Conservation (phyloP, 768 basidiomycete genomes). For the Tephrocybe sp. region DNA sequence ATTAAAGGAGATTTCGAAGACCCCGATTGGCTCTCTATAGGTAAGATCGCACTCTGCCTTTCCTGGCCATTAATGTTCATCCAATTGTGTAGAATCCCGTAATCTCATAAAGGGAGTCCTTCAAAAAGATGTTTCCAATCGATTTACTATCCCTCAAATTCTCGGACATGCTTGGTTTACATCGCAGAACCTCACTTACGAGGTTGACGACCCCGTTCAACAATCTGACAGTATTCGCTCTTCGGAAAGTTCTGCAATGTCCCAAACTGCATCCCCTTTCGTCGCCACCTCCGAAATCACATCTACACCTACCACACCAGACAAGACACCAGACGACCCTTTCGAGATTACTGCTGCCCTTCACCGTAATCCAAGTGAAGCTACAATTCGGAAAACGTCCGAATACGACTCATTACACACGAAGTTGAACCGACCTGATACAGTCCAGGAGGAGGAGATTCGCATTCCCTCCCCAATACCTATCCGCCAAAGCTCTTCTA, state of each 20-base stretch:
- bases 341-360: slow-evolving; percentile 35
- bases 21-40: slow-evolving; percentile 86
- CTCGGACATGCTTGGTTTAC: slow-evolving; percentile 87
- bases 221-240: slow-evolving; percentile 34
- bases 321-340: slow-evolving; percentile 43
- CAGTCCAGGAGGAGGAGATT: slow-evolving; percentile 52
- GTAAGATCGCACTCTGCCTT: slow-evolving; percentile 38
- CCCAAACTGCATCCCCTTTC: slow-evolving; percentile 50
- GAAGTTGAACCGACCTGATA: slow-evolving; percentile 37
- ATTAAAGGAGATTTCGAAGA: slow-evolving; percentile 87
- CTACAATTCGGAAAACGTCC: slow-evolving; percentile 52
- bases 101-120: slow-evolving; percentile 79
- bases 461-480: slow-evolving; percentile 25
- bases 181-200: slow-evolving; percentile 30
- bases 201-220: slow-evolving; percentile 27
- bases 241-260: slow-evolving; percentile 53
- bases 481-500: slow-evolving; percentile 25
- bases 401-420: slow-evolving; percentile 36
- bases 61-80: background rate
- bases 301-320: slow-evolving; percentile 58
- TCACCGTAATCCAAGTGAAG: slow-evolving; percentile 53
- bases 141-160: slow-evolving; percentile 81
- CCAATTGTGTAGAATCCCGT: slow-evolving; percentile 65
- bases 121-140: slow-evolving; percentile 69
- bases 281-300: slow-evolving; percentile 35